Evolutionary conservation across 2,329 filamentous ascomycete species (phyloP), one percentile per base, ranked within the genome.

Genomic region (Dothideomycetidae sp.): DNA sequence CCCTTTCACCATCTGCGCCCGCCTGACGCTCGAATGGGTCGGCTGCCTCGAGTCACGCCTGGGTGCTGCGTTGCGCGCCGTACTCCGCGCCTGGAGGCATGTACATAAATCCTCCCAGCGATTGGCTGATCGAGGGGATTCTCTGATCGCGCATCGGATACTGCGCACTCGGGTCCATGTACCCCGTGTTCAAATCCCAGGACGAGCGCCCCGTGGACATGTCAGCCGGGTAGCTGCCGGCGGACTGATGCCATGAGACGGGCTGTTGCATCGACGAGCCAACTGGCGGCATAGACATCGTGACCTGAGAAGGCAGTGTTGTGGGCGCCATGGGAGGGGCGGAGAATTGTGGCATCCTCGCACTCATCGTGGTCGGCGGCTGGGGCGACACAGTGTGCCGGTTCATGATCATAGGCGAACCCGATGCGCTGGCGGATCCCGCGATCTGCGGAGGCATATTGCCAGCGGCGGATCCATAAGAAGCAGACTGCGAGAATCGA

Each of bases 381-480:
- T 39, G 36, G 36, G 40, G 42, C 43, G 63, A 43, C 62, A n/a
- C 21, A 7, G 21, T 26, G 21, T 26, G 21, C n/a, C 21, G 7
- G 59, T 35, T 59, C 58, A 34, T 43, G 18, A 44, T 41, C 12
- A 44, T 42, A 41, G 49, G 51, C 40, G 21, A 26, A n/a, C 46
- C 46, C 36, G 51, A 44, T 42, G 46, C 46, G 34, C 42, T 44
- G 37, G 49, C 43, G 23, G 46, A 43, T 31, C 43, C 32, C 31
- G 37, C 18, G 29, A 34, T 29, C 37, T 23, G 29, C 31, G 30
- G 48, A 32, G 60, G 61, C 42, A 66, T 54, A 29, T 58, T 53
- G 30, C 61, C 59, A 39, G 74, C 73, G 13, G 73, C 78, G 28
- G 75, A 78, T n/a, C 74, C 73, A 53, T 78, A 78, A 54, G 72